These are phyloP conservation scores for Scenedesmus sp. DNA, from an alignment of 163 green algal species.

Conservation along the genomic window DNA sequence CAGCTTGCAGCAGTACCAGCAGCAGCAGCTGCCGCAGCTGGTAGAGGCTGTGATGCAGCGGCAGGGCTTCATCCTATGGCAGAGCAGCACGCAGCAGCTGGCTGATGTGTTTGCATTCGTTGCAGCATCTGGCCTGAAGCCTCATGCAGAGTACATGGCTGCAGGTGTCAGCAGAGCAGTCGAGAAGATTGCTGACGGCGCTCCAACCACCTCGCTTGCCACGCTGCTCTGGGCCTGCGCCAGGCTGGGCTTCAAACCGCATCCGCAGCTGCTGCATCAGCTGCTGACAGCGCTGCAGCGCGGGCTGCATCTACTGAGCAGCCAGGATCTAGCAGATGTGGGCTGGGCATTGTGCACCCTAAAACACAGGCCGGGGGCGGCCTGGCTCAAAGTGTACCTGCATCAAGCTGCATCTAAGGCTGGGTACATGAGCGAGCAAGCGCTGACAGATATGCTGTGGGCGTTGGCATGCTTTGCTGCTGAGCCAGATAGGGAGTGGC, in stretches of 20 bases:
- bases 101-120: constrained; percentile 41
- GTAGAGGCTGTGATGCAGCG: not conserved
- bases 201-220: constrained; percentile 1
- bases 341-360: constrained; percentile 42
- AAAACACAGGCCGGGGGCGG: constrained; percentile 34
- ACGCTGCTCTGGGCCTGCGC: constrained; percentile 41
- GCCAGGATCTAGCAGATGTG: constrained; percentile 12
- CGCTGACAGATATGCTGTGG: constrained; percentile 49
- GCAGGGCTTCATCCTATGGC: constrained; percentile 28
- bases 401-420: constrained; percentile 23
- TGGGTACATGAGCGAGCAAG: constrained; percentile 10
- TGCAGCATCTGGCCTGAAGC: not conserved
- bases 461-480: constrained; percentile 50
- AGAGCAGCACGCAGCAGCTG: constrained; percentile 37
- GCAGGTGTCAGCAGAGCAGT: constrained; percentile 14
- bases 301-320: constrained; percentile 22
- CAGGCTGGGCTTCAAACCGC: constrained; percentile 40
- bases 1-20: constrained; percentile 4
- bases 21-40: not conserved
- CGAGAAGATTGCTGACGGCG: not conserved
- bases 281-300: constrained; percentile 48
- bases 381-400: constrained; percentile 45
- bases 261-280: constrained; percentile 40
- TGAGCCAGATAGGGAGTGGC: constrained; percentile 44
- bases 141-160: constrained; percentile 9